Base-by-base conservation (phyloP, 306 rosid species). In the Amphicarpaea edgeworthii region DNA sequence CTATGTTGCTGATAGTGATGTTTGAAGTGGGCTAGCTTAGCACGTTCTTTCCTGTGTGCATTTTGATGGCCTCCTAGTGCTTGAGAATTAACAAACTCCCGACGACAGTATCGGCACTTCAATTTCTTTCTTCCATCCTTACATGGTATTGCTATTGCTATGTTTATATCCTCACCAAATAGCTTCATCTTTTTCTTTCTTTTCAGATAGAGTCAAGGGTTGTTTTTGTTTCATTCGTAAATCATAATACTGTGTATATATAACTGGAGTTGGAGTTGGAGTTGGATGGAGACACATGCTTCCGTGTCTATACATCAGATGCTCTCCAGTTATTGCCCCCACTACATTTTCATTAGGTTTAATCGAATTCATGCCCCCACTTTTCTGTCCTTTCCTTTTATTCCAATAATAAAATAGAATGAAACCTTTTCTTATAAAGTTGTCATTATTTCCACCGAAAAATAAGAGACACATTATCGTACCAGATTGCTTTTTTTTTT, bases 21-120 rank as follows among this genome's bases (percentile, higher is more conserved):
- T n/a, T n/a, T 63, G 49, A 63, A 63, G 9, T 63, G 69, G 0
- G 69, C 69, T 4, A 63, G 16, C 49, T 19, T 37, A 10, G 69
- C 69, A 38, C 69, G 69, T 63, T 63, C 69, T 11, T 24, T 63
- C 30, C 20, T 63, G 69, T 63, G 69, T 0, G 69, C 69, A 17
- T 63, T 63, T 38, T 63, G 69, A 17, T 63, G 69, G 3, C 69
- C 69, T 37, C 69, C 69, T 0, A 63, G 69, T 37, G 69, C 69
- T 38, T 63, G 69, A 63, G 69, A 38, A 63, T 63, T 63, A 1
- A 10, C 3, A 40, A 63, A 63, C 11, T 63, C 16, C 2, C 69
- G 69, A 11, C 15, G 16, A 63, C 69, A 63, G 30, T 63, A 63
- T 19, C 69, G 49, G 49, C 69, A 63, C 10, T 63, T 24, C 1